Evolutionary conservation across 2,329 filamentous ascomycete genomes (phyloP).

Genomic region (Alternaria sp.): DNA sequence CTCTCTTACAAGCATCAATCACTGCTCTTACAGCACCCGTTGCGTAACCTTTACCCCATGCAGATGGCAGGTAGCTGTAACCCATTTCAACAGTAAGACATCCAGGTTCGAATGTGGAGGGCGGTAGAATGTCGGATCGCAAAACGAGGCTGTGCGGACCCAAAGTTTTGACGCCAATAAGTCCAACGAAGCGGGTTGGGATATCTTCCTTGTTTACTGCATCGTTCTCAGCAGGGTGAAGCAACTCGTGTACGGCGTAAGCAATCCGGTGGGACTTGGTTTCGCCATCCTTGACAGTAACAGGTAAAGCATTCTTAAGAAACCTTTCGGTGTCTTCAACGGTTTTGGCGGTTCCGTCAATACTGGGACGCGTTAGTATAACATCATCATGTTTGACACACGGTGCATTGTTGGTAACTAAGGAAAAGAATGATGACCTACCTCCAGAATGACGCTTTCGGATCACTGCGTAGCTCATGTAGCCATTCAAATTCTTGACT

Average conservation of each 20-base stretch:
- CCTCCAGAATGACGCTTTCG: conserved; percentile 45
- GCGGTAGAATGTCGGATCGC: conserved; percentile 22
- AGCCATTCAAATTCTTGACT: conserved; percentile 48
- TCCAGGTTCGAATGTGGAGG: conserved; percentile 10
- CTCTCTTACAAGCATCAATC: conserved; percentile 31
- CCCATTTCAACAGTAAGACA: conserved; percentile 36
- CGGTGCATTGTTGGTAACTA: not conserved
- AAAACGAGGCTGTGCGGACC: conserved; percentile 21
- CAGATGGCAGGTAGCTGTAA: conserved; percentile 31
- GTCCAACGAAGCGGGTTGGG: conserved; percentile 32
- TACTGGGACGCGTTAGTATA: conserved; percentile 24
- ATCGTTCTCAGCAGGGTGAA: not conserved
- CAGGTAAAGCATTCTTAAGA: conserved; percentile 25
- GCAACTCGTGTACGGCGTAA: conserved; percentile 41
- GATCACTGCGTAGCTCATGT: conserved; percentile 44
- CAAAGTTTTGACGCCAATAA: conserved; percentile 32
- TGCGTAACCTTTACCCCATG: conserved; percentile 36
- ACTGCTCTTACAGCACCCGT: conserved; percentile 34
- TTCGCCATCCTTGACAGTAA: conserved; percentile 11
- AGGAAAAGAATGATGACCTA: conserved; percentile 14
- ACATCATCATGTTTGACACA: not conserved
- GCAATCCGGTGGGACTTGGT: conserved; percentile 31
- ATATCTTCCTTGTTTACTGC: not conserved
- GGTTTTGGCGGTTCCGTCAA: conserved; percentile 35
- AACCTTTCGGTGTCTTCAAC: conserved; percentile 40